Conservation (phyloP, 345 rosid genomes). For the Zanthoxylum bungeanum region DNA sequence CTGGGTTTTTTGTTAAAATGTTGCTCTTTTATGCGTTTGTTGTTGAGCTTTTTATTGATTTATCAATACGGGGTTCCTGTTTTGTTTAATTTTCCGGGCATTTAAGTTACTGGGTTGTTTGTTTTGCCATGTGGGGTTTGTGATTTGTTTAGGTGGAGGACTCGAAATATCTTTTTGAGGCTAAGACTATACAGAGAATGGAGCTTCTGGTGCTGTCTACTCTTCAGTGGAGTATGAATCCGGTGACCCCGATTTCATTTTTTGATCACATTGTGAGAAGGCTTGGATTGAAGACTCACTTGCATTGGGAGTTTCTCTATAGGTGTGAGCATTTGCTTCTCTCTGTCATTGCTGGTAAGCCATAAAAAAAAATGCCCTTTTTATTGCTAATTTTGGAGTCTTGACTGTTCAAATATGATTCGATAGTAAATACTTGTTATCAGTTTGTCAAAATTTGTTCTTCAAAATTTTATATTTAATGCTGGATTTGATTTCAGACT, state of each 20-base stretch:
- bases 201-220: slow-evolving; percentile 81
- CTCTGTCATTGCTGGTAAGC: slow-evolving; percentile 66
- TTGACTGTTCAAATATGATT: neutral
- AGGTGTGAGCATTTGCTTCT: slow-evolving; percentile 76
- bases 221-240: slow-evolving; percentile 88
- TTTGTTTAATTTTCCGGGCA: neutral
- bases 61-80: slow-evolving; percentile 16
- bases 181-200: slow-evolving; percentile 89
- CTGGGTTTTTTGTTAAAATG: slow-evolving; percentile 36
- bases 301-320: slow-evolving; percentile 56
- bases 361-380: slow-evolving; percentile 6
- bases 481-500: slow-evolving; percentile 53
- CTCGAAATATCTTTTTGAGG: slow-evolving; percentile 66
- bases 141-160: slow-evolving; percentile 60
- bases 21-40: too few relatives aligned
- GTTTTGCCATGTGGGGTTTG: slow-evolving; percentile 11
- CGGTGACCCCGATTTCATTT: slow-evolving; percentile 80
- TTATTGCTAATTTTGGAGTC: slow-evolving; percentile 5
- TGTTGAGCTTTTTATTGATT: slow-evolving; percentile 2
- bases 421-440: neutral
- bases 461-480: slow-evolving; percentile 8
- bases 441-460: neutral
- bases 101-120: slow-evolving; percentile 1
- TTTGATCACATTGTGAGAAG: slow-evolving; percentile 69
- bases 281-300: slow-evolving; percentile 49